phyloP scores from a whole-genome alignment of 768 basidiomycete species.

The Harrya chromipes region DNA sequence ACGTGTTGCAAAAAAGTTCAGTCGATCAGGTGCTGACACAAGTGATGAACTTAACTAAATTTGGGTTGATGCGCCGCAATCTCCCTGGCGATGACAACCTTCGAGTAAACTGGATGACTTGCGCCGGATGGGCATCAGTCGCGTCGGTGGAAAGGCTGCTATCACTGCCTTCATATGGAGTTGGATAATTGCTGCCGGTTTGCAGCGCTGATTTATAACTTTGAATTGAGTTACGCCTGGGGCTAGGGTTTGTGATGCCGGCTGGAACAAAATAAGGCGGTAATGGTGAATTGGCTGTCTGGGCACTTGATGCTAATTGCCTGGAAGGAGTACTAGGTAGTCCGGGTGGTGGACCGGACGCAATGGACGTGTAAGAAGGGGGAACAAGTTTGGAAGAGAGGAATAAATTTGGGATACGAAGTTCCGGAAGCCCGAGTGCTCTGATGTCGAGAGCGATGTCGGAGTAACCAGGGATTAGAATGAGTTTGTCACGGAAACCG shows the following conservation, averaged over 20 bases:
- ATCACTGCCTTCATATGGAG: conserved; percentile 43
- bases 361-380: conserved; percentile 25
- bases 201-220: conserved; percentile 44
- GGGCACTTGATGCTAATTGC: conserved; percentile 4
- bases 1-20: conserved; percentile 12
- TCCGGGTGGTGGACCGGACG: conserved; percentile 25
- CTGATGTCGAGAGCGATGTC: conserved; percentile 59
- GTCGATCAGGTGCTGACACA: conserved; percentile 12
- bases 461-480: conserved; percentile 60
- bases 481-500: conserved; percentile 60
- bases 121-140: conserved; percentile 32
- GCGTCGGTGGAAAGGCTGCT: conserved; percentile 47
- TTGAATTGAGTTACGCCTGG: conserved; percentile 26
- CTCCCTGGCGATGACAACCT: conserved; percentile 33
- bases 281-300: conserved; percentile 12
- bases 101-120: conserved; percentile 24
- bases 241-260: conserved; percentile 13
- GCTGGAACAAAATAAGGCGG: not conserved
- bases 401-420: conserved; percentile 58
- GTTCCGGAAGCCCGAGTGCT: conserved; percentile 51
- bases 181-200: conserved; percentile 21
- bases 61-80: conserved; percentile 47
- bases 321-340: conserved; percentile 15
- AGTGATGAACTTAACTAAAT: conserved; percentile 42
- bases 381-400: conserved; percentile 50